Conservation (phyloP, 2,329 filamentous ascomycete genomes). For the Arthrobotrys megalospora region DNA sequence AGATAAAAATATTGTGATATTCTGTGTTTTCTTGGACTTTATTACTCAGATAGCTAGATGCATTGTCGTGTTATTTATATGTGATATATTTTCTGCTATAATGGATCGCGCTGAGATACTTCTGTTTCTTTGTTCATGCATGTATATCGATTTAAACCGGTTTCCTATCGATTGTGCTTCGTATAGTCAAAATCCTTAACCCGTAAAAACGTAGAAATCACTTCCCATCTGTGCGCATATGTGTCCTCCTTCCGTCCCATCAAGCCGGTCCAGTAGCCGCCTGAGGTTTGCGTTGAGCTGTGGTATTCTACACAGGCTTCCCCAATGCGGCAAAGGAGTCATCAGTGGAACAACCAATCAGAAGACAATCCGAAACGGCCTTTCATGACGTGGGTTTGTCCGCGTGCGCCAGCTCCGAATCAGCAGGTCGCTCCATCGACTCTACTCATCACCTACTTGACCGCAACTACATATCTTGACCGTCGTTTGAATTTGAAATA, state of each 20-base stretch:
- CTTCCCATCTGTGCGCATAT: too few relatives aligned
- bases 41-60: neutral
- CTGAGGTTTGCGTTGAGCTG: conserved; percentile 7
- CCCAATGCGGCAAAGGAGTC: conserved; percentile 20
- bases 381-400: conserved; percentile 58
- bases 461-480: neutral
- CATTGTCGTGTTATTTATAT: neutral
- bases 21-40: too few relatives aligned
- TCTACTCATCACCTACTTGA: neutral
- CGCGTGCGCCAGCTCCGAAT: conserved; percentile 44
- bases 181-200: too few relatives aligned
- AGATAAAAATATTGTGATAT: too few relatives aligned
- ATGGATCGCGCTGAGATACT: neutral
- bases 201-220: too few relatives aligned
- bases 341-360: conserved; percentile 35
- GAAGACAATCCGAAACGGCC: conserved; percentile 29
- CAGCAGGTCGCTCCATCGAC: conserved; percentile 42
- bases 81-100: neutral
- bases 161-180: too few relatives aligned
- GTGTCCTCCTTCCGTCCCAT: too few relatives aligned
- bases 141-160: too few relatives aligned
- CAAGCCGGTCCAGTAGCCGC: too few relatives aligned
- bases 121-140: neutral
- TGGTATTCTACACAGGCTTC: neutral
- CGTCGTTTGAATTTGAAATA: neutral